These are phyloP conservation scores for Neonectria punicea DNA, from an alignment of 2,329 filamentous ascomycete species.

Conservation along the genomic window DNA sequence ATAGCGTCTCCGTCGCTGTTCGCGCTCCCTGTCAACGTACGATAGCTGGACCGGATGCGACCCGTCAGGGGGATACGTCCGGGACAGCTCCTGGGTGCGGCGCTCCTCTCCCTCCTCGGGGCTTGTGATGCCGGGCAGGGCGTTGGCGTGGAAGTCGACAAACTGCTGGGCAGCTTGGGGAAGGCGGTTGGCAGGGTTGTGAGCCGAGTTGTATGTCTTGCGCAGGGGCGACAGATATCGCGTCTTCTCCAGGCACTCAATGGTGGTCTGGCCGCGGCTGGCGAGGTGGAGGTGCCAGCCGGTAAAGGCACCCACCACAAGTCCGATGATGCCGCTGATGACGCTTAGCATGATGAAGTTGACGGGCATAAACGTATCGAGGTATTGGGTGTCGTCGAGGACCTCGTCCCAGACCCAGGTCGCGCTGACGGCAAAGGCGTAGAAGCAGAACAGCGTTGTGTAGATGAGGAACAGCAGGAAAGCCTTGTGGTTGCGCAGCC, in stretches of 20 bases:
- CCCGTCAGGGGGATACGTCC: conserved; percentile 45
- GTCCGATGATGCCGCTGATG: conserved; percentile 87
- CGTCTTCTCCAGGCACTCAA: conserved; percentile 96
- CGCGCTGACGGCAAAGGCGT: conserved; percentile 79
- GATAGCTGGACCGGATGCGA: conserved; percentile 57
- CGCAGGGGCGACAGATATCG: conserved; percentile 87
- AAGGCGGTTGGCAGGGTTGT: conserved; percentile 61
- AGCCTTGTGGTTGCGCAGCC: conserved; percentile 93
- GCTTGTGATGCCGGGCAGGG: conserved; percentile 80
- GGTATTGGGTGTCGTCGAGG: conserved; percentile 72
- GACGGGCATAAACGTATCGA: conserved; percentile 83
- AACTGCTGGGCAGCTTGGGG: conserved; percentile 75
- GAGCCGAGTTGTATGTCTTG: conserved; percentile 72
- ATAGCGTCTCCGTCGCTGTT: conserved; percentile 65
- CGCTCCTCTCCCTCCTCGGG: conserved; percentile 82
- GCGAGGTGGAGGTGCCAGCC: conserved; percentile 91
- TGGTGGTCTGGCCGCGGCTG: conserved; percentile 85
- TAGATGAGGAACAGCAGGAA: conserved; percentile 95
- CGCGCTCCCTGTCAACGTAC: conserved; percentile 66
- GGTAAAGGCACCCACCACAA: conserved; percentile 91
- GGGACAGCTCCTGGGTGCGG: conserved; percentile 42
- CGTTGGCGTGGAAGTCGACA: conserved; percentile 83
- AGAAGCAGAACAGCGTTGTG: conserved; percentile 85
- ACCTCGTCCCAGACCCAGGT: conserved; percentile 90
- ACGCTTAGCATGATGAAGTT: conserved; percentile 92